Evolutionary conservation across 192 early-diverging fungal genomes (phyloP).

Genomic region (Gaertneriomyces semiglobifer): DNA sequence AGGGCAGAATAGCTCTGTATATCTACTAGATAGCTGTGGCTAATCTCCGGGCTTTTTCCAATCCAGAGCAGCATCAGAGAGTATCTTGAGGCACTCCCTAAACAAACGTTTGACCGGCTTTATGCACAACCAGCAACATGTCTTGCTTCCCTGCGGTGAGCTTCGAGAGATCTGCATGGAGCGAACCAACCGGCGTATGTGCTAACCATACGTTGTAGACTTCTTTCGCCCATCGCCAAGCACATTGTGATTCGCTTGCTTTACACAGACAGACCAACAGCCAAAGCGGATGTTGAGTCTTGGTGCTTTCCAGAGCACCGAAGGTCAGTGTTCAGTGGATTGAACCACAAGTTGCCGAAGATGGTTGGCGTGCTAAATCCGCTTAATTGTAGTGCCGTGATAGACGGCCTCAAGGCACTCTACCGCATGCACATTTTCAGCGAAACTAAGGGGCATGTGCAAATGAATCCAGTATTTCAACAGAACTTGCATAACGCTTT

Average conservation of each 20-base stretch:
- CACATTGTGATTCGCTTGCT: conserved; percentile 89
- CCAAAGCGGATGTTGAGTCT: conserved; percentile 56
- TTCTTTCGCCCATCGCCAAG: conserved; percentile 80
- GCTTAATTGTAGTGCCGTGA: conserved; percentile 47
- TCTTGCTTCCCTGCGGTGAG: conserved; percentile 81
- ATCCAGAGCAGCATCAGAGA: conserved; percentile 22
- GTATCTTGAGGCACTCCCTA: conserved; percentile 56
- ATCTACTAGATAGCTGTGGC: no score
- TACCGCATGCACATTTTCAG: conserved; percentile 67
- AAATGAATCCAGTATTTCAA: conserved; percentile 45
- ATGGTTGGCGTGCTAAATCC: background rate
- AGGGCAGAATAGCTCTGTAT: no score
- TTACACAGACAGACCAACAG: conserved; percentile 64
- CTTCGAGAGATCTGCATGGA: background rate
- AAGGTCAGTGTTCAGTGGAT: background rate
- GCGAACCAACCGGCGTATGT: background rate
- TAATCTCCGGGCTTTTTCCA: no score
- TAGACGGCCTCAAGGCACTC: conserved; percentile 66
- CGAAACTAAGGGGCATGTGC: conserved; percentile 44
- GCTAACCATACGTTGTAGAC: conserved; percentile 27
- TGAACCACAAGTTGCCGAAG: background rate
- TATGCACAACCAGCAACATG: conserved; percentile 91
- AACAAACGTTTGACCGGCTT: conserved; percentile 69
- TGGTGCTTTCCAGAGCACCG: conserved; percentile 45
- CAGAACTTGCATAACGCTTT: conserved; percentile 45